Evolutionary conservation across 225 moss, liverwort and hornwort species (phyloP).

Genomic region (Sphagnum contortum): DNA sequence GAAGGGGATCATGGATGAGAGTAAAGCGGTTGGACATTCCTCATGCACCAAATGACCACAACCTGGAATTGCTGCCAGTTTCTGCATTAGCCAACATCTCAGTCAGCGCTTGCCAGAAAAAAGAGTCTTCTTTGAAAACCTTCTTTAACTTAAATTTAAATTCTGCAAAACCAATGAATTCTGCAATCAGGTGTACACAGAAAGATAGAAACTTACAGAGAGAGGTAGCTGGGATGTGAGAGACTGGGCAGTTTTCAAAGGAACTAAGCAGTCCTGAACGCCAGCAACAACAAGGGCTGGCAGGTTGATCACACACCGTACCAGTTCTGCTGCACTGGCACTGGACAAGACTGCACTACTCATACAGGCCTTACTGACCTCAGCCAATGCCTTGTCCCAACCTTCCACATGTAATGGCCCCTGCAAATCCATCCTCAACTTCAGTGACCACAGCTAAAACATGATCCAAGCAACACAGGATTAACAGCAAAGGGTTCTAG

Average conservation of each 20-base stretch:
- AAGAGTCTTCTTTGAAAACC: too few species aligned
- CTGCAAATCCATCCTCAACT: constrained; percentile 11
- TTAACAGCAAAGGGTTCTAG: too few species aligned
- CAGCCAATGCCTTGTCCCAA: constrained; percentile 45
- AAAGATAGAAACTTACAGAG: constrained; percentile 21
- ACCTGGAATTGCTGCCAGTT: constrained; percentile 35
- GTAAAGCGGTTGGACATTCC: constrained; percentile 34
- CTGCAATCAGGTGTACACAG: neutral
- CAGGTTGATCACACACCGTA: constrained; percentile 32
- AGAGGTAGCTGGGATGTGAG: constrained; percentile 37
- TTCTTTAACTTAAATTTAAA: too few species aligned
- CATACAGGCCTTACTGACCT: constrained; percentile 42
- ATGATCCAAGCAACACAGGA: too few species aligned
- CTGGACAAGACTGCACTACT: constrained; percentile 36
- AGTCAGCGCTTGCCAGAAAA: too few species aligned
- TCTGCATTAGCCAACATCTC: constrained; percentile 13
- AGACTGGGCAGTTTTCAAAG: constrained; percentile 23
- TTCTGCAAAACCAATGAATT: too few species aligned
- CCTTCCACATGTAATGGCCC: constrained; percentile 49
- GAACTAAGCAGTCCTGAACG: constrained; percentile 33
- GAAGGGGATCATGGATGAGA: constrained; percentile 35
- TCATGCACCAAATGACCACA: constrained; percentile 51
- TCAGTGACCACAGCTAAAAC: too few species aligned
- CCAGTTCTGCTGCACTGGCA: constrained; percentile 33
- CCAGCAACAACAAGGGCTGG: constrained; percentile 43